Conservation (phyloP, 495 filamentous ascomycete species). For the Penicillium canescens region DNA sequence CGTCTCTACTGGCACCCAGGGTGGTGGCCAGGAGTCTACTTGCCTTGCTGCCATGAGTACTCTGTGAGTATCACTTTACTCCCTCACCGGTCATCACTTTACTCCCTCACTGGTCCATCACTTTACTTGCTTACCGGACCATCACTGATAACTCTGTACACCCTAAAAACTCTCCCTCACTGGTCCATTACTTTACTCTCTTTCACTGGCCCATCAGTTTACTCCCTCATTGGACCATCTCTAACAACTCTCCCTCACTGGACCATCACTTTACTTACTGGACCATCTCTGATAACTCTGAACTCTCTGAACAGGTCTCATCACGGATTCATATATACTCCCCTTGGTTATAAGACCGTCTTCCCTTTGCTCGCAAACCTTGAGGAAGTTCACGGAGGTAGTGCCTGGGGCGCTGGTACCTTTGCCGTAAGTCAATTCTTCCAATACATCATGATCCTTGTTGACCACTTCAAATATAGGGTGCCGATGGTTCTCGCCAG, state of each 20-base stretch:
- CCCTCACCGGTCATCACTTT: too few species aligned
- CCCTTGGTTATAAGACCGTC: slow-evolving; percentile 84
- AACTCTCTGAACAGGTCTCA: slow-evolving; percentile 55
- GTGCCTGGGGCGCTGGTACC: slow-evolving; percentile 93
- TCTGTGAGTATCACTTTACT: slow-evolving; percentile 30
- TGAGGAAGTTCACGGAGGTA: slow-evolving; percentile 77
- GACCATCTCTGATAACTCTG: too few species aligned
- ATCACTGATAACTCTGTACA: too few species aligned
- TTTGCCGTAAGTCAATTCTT: slow-evolving; percentile 62
- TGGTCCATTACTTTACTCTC: too few species aligned
- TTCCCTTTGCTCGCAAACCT: slow-evolving; percentile 70
- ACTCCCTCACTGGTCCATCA: too few species aligned
- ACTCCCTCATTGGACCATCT: too few species aligned
- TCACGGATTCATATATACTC: slow-evolving; percentile 95
- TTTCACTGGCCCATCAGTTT: too few species aligned
- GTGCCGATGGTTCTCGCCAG: slow-evolving; percentile 75
- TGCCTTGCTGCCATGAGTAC: slow-evolving; percentile 82
- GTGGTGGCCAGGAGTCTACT: slow-evolving; percentile 94
- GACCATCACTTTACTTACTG: too few species aligned
- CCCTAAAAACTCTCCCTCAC: too few species aligned
- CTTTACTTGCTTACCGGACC: too few species aligned
- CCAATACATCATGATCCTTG: neutral
- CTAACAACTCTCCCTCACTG: too few species aligned
- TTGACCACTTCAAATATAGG: slow-evolving; percentile 29
- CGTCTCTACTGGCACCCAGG: slow-evolving; percentile 75